A percentile compares a stretch with the other conserved stretches of the same genome.
phyloP scores from a whole-genome alignment of 108 stramenopile species.

The Seminavis robusta region DNA sequence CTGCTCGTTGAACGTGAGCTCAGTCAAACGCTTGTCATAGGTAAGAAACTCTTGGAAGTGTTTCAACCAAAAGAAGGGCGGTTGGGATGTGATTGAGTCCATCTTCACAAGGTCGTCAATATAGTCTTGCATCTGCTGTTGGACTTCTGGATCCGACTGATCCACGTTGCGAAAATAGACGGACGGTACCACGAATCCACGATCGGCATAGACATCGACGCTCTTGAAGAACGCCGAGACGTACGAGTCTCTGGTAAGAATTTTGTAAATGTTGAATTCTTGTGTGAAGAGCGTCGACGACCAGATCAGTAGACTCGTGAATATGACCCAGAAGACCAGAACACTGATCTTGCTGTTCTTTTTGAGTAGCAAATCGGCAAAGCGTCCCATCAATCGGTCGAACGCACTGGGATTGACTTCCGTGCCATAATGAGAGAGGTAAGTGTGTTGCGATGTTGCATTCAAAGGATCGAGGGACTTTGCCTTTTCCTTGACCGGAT shows the following conservation, averaged over 20 bases:
- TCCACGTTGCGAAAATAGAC: conserved; percentile 27
- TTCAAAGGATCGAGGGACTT: too few relatives aligned
- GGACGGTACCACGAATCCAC: conserved; percentile 3
- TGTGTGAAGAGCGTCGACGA: conserved; percentile 11
- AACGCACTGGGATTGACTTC: neutral
- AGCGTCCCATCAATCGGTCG: conserved; percentile 19
- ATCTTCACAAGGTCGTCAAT: conserved; percentile 17
- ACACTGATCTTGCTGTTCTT: conserved; percentile 16
- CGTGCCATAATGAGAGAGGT: too few relatives aligned
- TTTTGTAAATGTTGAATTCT: conserved; percentile 10
- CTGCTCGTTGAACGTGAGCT: conserved; percentile 11
- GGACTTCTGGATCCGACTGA: conserved; percentile 9
- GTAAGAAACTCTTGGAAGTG: conserved; percentile 15
- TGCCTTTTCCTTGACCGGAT: too few relatives aligned
- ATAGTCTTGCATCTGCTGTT: conserved; percentile 18
- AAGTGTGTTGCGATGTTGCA: too few relatives aligned
- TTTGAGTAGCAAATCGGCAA: conserved; percentile 6
- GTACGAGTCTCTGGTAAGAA: conserved; percentile 14
- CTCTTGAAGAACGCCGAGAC: conserved; percentile 1
- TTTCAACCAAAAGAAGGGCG: conserved; percentile 19
- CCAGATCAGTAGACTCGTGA: conserved; percentile 12
- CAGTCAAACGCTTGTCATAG: neutral
- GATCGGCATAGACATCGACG: too few relatives aligned
- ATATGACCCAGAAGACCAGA: conserved; percentile 4
- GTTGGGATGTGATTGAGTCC: conserved; percentile 5